Evolutionary conservation across 2,329 filamentous ascomycete genomes (phyloP), one percentile per base, ranked within the genome.

Genomic region (Parastagonospora avenae): DNA sequence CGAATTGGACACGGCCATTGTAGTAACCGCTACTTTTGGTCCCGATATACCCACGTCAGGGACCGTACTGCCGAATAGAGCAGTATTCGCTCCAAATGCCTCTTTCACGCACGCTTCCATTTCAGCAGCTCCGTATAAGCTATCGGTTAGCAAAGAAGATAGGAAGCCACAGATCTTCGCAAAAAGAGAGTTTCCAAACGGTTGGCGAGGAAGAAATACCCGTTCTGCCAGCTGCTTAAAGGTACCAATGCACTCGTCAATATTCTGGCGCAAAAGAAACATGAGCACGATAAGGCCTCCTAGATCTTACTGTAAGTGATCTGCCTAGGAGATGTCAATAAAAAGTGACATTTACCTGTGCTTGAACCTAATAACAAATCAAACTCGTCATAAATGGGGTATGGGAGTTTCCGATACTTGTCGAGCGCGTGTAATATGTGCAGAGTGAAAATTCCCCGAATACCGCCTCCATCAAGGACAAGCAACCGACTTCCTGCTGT

Each of bases 151-250:
- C 15, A 47, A 8, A 10, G 38, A 49, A 28, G 19, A 48, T 46
- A 53, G 68, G 38, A 82, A 60, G 67, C 59, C 74, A 77, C 45
- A 52, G 4, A 55, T 10, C 14, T 40, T 56, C 11, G 24, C 14
- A 8, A 53, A 36, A 4, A 55, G 2, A 24, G 8, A 24, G 30
- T 28, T 46, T 38, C 46, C 16, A 9, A 50, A 36, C 2, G 3
- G 8, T 30, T 36, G 8, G 15, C 14, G 5, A 45, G n/a, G 10
- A 15, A 12, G 9, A 32, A 62, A 62, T 5, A 62, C 48, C 7
- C 19, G 15, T 29, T 43, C 16, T 2, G 44, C 48, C 8, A 62
- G 52, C 36, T 49, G 10, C 6, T 54, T 55, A 16, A 60, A 62
- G 32, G 36, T 46, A 10, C 8, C 10, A 8, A 56, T 52, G 29